phyloP scores from a whole-genome alignment of 75 land plant genomes.

The Sequoia sempervirens region DNA sequence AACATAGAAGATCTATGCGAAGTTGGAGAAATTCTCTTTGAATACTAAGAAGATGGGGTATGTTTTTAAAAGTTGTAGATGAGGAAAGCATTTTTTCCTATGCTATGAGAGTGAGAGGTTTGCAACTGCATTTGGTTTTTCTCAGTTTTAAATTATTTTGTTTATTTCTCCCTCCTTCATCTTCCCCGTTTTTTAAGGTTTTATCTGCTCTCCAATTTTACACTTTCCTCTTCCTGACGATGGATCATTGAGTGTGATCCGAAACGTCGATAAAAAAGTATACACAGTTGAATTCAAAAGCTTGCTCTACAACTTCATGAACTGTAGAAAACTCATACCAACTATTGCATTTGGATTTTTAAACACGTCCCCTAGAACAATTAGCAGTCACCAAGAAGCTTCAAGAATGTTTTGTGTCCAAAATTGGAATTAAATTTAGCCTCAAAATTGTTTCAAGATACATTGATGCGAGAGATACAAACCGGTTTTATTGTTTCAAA shows the following conservation, averaged over 20 bases:
- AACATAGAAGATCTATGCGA: neutral
- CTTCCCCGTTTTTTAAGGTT: too few relatives aligned
- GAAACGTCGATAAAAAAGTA: too few relatives aligned
- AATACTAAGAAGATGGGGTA: neutral
- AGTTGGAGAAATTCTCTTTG: neutral
- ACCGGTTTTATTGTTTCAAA: conserved; percentile 19
- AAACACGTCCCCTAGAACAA: conserved; percentile 19
- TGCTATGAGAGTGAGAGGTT: neutral
- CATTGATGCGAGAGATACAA: conserved; percentile 15
- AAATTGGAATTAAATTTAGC: conserved; percentile 8
- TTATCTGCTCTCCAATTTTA: too few relatives aligned
- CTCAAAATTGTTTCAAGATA: conserved; percentile 8
- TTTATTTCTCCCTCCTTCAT: too few relatives aligned
- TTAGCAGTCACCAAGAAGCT: conserved; percentile 11
- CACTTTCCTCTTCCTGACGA: too few relatives aligned
- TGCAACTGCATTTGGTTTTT: conserved; percentile 22
- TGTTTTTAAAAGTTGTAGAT: neutral
- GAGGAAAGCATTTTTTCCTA: neutral
- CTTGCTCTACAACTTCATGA: too few relatives aligned
- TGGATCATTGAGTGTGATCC: too few relatives aligned
- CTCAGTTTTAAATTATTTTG: too few relatives aligned
- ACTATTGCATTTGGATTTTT: conserved; percentile 21
- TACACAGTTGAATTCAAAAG: too few relatives aligned
- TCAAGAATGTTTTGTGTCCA: conserved; percentile 12
- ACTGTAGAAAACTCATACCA: too few relatives aligned